A percentile compares a stretch with the other conserved stretches of the same genome.
phyloP scores from a whole-genome alignment of 1,284 basidiomycete genomes.

The Cutaneotrichosporon cyanovorans region DNA sequence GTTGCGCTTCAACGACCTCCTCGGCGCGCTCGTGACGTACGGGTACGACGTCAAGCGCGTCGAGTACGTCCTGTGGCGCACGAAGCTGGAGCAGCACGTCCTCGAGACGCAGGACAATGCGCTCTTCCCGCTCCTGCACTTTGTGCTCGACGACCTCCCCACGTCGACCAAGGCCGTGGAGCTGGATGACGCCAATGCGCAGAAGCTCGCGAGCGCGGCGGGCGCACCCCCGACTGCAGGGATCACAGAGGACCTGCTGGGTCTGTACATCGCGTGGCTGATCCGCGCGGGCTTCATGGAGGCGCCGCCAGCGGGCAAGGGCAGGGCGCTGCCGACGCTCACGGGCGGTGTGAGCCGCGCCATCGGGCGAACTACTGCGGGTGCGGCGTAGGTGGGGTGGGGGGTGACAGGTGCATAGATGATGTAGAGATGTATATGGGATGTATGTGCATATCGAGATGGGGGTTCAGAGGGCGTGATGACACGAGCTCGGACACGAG shows the following conservation, averaged over 20 bases:
- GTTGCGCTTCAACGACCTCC: conserved; percentile 83
- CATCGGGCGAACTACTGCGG: conserved; percentile 44
- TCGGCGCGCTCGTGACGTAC: conserved; percentile 66
- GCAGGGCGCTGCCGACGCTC: conserved; percentile 40
- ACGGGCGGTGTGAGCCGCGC: conserved; percentile 41
- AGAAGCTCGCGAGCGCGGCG: conserved; percentile 55
- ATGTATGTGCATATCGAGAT: too few species aligned
- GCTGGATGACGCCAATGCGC: conserved; percentile 80
- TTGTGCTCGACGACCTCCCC: conserved; percentile 93
- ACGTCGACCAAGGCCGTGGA: conserved; percentile 92
- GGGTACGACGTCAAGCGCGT: conserved; percentile 72
- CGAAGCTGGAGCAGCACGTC: conserved; percentile 88
- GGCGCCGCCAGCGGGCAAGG: conserved; percentile 47
- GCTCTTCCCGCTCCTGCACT: conserved; percentile 92
- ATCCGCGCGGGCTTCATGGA: conserved; percentile 80
- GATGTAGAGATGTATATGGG: too few species aligned
- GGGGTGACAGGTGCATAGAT: too few species aligned
- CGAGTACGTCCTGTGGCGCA: conserved; percentile 89
- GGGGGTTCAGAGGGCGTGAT: too few species aligned
- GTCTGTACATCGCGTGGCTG: conserved; percentile 90
- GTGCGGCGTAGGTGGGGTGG: conserved; percentile 1
- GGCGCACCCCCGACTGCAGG: conserved; percentile 54
- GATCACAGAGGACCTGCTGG: conserved; percentile 70
- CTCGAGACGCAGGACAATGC: conserved; percentile 92
- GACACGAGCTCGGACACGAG: too few species aligned